These are phyloP conservation scores for Coccomyxa sp. DNA, from an alignment of 139 green algal genomes.

Conservation along the genomic window DNA sequence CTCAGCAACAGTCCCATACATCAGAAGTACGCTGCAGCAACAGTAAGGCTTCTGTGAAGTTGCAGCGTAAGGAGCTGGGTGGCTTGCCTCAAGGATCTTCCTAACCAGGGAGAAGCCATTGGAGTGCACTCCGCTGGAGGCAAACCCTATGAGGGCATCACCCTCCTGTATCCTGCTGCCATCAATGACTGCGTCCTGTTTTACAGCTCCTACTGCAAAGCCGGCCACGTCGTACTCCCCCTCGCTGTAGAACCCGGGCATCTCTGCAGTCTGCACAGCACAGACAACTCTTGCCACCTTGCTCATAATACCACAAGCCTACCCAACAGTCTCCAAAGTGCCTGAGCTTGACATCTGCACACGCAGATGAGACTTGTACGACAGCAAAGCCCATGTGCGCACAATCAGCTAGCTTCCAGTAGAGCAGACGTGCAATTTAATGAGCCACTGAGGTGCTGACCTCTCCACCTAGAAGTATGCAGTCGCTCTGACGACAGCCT, in stretches of 20 bases:
- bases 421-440: neutral
- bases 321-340: neutral
- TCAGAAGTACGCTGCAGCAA: too few relatives aligned
- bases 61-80: neutral
- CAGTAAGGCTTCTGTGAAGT: too few relatives aligned
- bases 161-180: constrained; percentile 73
- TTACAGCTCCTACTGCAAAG: constrained; percentile 96
- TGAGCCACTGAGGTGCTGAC: neutral
- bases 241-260: constrained; percentile 96
- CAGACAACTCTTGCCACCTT: neutral
- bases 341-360: neutral
- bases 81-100: constrained; percentile 55
- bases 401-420: too few relatives aligned
- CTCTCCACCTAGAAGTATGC: constrained; percentile 89
- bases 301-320: neutral
- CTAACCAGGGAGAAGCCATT: constrained; percentile 97
- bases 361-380: neutral
- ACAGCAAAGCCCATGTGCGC: neutral
- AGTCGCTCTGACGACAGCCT: constrained; percentile 86
- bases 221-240: constrained; percentile 98
- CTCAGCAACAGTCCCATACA: too few relatives aligned
- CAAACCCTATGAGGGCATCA: constrained; percentile 84
- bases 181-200: constrained; percentile 90
- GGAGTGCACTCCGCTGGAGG: constrained; percentile 86
- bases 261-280: constrained; percentile 93